Percentiles rank a stretch among this genome's conserved stretches.
These are phyloP conservation scores for Penicillium sp. DNA, from an alignment of 2,329 filamentous ascomycete genomes.

Conservation along the genomic window DNA sequence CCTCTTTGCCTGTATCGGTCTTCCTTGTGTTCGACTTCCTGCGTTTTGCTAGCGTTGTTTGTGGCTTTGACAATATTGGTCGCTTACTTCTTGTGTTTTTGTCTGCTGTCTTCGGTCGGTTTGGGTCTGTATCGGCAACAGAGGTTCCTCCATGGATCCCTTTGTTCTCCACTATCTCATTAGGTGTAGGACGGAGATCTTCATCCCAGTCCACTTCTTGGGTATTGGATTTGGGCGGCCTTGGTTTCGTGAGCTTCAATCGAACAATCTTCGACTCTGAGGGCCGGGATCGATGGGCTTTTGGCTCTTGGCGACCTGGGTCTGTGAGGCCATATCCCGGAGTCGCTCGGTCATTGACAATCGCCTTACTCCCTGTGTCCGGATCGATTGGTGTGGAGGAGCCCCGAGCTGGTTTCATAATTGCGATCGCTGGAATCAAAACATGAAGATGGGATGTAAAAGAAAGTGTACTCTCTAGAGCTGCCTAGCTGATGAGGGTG, in stretches of 20 bases:
- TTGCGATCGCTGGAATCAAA: not conserved
- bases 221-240: slow-evolving; percentile 15
- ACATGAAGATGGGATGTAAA: not conserved
- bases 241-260: slow-evolving; percentile 14
- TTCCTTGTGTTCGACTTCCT: slow-evolving; percentile 3
- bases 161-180: slow-evolving; percentile 5
- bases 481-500: not conserved
- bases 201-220: slow-evolving; percentile 33
- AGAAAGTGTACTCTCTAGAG: not conserved
- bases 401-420: not conserved
- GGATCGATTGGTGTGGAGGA: not conserved
- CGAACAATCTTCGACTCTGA: slow-evolving; percentile 10
- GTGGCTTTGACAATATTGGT: slow-evolving; percentile 5
- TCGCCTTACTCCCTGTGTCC: not conserved
- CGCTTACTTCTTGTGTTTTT: slow-evolving; percentile 6
- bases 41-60: slow-evolving; percentile 9
- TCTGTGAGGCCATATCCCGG: not conserved
- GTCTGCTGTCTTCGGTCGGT: not conserved
- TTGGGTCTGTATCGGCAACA: slow-evolving; percentile 16
- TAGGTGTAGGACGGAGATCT: slow-evolving; percentile 28
- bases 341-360: not conserved
- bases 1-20: not conserved
- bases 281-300: not conserved
- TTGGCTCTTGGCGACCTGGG: not conserved
- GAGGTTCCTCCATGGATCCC: slow-evolving; percentile 10